Conservation (phyloP, 495 filamentous ascomycete species). For the Aspergillus biplanus region DNA sequence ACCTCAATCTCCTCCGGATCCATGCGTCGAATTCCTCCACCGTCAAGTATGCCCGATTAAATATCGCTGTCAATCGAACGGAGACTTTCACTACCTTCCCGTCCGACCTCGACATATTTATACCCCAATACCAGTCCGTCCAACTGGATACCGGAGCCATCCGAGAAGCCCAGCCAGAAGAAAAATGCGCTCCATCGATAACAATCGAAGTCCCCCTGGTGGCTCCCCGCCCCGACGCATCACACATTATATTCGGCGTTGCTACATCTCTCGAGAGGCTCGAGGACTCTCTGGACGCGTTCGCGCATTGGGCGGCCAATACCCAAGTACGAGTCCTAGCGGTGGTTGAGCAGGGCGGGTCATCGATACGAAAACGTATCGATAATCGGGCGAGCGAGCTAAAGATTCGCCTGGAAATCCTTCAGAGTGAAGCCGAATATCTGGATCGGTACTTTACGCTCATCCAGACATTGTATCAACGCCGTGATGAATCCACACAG, state of each 20-base stretch:
- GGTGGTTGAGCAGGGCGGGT: conserved; percentile 40
- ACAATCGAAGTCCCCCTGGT: conserved; percentile 24
- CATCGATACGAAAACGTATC: conserved; percentile 25
- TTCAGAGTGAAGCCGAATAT: conserved; percentile 47
- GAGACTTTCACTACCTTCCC: conserved; percentile 25
- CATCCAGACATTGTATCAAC: conserved; percentile 34
- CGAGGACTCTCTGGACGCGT: conserved; percentile 55
- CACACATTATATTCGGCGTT: conserved; percentile 61
- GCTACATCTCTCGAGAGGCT: conserved; percentile 60
- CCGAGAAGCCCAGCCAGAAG: conserved; percentile 16
- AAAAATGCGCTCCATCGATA: conserved; percentile 21
- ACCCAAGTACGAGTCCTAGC: conserved; percentile 59
- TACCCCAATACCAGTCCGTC: conserved; percentile 22
- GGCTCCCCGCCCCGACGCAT: conserved; percentile 42
- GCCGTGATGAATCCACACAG: conserved; percentile 41
- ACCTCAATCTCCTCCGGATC: conserved; percentile 25
- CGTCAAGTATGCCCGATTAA: conserved; percentile 25
- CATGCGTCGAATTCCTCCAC: conserved; percentile 17
- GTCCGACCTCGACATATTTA: conserved; percentile 16
- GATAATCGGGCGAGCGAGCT: conserved; percentile 38
- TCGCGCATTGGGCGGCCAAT: conserved; percentile 63
- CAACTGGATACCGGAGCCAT: conserved; percentile 17
- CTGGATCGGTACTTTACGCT: conserved; percentile 64
- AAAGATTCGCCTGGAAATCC: conserved; percentile 55
- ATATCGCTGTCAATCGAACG: conserved; percentile 24